A percentile compares a stretch with the other conserved stretches of the same genome.
Conservation (phyloP, 2,329 filamentous ascomycete species). For the Penicillium verrucosum region DNA sequence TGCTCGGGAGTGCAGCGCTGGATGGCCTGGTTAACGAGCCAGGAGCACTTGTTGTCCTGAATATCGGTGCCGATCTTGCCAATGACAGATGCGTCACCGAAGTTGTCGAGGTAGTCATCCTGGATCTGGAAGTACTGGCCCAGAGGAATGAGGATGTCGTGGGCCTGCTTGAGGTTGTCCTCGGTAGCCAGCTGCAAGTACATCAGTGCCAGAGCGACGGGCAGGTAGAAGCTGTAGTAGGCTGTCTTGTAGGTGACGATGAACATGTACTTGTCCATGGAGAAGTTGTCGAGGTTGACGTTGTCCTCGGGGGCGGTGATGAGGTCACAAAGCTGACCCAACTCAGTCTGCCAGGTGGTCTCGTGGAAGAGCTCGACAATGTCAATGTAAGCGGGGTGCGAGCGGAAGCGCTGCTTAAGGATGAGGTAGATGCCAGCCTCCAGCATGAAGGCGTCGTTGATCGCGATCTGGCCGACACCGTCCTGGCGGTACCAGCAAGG, state of each 20-base stretch:
- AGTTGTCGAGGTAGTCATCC: slow-evolving; percentile 98
- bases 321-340: slow-evolving; percentile 91
- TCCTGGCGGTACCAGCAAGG: slow-evolving; percentile 96
- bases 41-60: slow-evolving; percentile 99
- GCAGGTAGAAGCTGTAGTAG: slow-evolving; percentile 98
- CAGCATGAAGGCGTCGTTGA: slow-evolving; percentile 98
- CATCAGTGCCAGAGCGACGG: slow-evolving; percentile 84
- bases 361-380: slow-evolving; percentile 96
- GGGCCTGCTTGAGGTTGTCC: slow-evolving; percentile 82
- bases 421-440: slow-evolving; percentile 86
- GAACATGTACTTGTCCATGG: slow-evolving; percentile 86
- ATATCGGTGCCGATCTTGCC: slow-evolving; percentile 99
- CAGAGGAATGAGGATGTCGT: slow-evolving; percentile 91
- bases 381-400: slow-evolving; percentile 83
- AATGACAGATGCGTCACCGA: slow-evolving; percentile 84
- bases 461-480: slow-evolving; percentile 89
- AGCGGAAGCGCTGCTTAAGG: slow-evolving; percentile 89
- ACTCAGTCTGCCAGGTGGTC: slow-evolving; percentile 86
- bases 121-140: slow-evolving; percentile 99
- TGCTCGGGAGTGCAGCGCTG: slow-evolving; percentile 77
- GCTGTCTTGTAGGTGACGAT: slow-evolving; percentile 99
- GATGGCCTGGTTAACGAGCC: slow-evolving; percentile 94
- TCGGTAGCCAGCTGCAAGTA: slow-evolving; percentile 80
- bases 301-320: slow-evolving; percentile 93
- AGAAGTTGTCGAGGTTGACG: slow-evolving; percentile 93